Percentiles rank a stretch among this genome's conserved stretches.
phyloP scores from a whole-genome alignment of 805 yeast species.

The Vanderwaltozyma verrucispora region DNA sequence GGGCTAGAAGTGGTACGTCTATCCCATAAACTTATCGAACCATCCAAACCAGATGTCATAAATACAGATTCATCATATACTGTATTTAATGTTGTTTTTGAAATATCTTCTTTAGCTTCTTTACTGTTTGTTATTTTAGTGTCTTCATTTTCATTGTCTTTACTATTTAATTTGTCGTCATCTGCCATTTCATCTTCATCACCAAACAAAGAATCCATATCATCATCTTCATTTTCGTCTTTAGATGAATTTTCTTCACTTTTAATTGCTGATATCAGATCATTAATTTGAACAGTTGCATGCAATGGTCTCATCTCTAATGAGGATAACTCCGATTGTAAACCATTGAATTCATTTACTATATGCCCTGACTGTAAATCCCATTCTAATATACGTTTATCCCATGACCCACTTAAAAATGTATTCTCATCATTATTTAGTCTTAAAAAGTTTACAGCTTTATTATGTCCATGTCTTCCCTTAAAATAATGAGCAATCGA shows the following conservation, averaged over 20 bases:
- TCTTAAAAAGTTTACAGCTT: constrained; percentile 62
- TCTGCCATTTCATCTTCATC: constrained; percentile 37
- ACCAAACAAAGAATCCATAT: constrained; percentile 49
- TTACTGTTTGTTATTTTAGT: constrained; percentile 1
- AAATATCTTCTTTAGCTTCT: constrained; percentile 14
- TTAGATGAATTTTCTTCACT: constrained; percentile 24
- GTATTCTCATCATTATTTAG: constrained; percentile 51
- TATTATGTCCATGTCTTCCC: constrained; percentile 42
- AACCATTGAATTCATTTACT: constrained; percentile 39
- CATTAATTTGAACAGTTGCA: constrained; percentile 37
- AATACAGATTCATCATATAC: constrained; percentile 44
- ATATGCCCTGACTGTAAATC: constrained; percentile 67
- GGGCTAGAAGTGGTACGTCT: constrained; percentile 36
- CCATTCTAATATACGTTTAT: constrained; percentile 69
- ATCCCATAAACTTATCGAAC: constrained; percentile 78
- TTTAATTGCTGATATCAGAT: constrained; percentile 11
- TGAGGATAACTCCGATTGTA: constrained; percentile 71
- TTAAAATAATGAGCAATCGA: constrained; percentile 64
- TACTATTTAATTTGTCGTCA: constrained; percentile 5
- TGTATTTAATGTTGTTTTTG: constrained; percentile 15
- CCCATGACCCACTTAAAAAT: constrained; percentile 87
- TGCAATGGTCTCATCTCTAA: constrained; percentile 56
- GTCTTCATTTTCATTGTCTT: constrained; percentile 1
- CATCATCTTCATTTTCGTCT: constrained; percentile 33
- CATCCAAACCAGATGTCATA: constrained; percentile 75